Evolutionary conservation across 805 yeast species (phyloP).

Genomic region (Candida ulmi): DNA sequence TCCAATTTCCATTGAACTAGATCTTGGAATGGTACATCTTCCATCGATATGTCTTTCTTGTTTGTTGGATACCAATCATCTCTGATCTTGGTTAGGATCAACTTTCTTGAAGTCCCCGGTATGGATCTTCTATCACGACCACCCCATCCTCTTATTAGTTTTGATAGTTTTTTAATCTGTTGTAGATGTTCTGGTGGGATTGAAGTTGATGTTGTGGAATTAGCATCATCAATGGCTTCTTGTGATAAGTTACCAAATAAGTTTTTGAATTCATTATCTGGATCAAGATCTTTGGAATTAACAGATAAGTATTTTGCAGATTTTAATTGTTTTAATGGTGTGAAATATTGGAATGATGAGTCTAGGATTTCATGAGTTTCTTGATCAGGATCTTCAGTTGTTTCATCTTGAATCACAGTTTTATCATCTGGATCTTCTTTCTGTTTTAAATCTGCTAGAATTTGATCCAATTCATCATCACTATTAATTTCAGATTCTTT

Average conservation of each 20-base stretch:
- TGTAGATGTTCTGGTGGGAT: constrained; percentile 63
- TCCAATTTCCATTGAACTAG: constrained; percentile 29
- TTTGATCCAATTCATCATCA: constrained; percentile 55
- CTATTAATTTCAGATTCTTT: constrained; percentile 25
- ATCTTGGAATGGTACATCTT: constrained; percentile 39
- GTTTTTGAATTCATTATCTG: constrained; percentile 66
- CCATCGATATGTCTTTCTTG: constrained; percentile 56
- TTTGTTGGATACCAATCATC: constrained; percentile 78
- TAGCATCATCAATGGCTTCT: constrained; percentile 69
- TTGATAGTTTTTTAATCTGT: constrained; percentile 48
- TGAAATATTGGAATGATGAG: constrained; percentile 32
- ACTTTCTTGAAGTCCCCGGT: constrained; percentile 69
- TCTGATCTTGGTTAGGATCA: constrained; percentile 63
- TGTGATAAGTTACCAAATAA: constrained; percentile 68
- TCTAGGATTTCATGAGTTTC: constrained; percentile 26
- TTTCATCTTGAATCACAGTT: constrained; percentile 9
- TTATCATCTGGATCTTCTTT: constrained; percentile 20
- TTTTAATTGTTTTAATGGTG: constrained; percentile 36
- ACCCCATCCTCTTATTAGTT: constrained; percentile 75
- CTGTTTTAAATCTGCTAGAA: constrained; percentile 39
- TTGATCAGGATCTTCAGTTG: constrained; percentile 20
- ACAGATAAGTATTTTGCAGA: constrained; percentile 38
- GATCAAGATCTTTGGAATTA: constrained; percentile 53
- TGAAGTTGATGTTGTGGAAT: constrained; percentile 64
- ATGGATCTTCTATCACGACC: constrained; percentile 68